Percentiles rank a stretch among this genome's conserved stretches.
These are phyloP conservation scores for Coniochaeta sp. DNA, from an alignment of 2,329 filamentous ascomycete genomes.

Conservation along the genomic window DNA sequence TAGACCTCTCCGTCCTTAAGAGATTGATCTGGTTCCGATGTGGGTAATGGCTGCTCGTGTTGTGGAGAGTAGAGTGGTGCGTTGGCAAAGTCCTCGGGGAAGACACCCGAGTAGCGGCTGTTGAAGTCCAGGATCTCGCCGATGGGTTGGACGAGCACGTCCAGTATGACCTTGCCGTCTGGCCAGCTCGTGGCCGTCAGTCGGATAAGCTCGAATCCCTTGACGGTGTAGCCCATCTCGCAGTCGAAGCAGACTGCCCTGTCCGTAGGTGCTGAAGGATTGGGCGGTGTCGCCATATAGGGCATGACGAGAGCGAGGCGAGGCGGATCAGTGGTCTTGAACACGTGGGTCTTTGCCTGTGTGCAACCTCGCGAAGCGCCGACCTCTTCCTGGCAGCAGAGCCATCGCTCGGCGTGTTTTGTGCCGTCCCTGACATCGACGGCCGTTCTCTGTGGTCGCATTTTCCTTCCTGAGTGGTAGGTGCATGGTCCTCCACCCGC, in stretches of 20 bases:
- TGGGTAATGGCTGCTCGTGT: constrained; percentile 33
- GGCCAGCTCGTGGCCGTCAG: constrained; percentile 89
- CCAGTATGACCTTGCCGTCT: constrained; percentile 62
- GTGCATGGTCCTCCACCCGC: constrained; percentile 70
- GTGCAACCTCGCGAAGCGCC: constrained; percentile 72
- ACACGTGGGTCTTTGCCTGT: constrained; percentile 68
- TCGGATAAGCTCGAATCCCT: constrained; percentile 82
- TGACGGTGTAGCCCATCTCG: constrained; percentile 92
- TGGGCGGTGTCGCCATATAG: constrained; percentile 70
- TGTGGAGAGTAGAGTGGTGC: constrained; percentile 31
- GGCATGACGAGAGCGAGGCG: constrained; percentile 72
- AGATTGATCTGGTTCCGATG: constrained; percentile 14
- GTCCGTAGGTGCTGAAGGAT: constrained; percentile 38
- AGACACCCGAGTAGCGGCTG: constrained; percentile 84
- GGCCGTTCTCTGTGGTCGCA: constrained; percentile 48
- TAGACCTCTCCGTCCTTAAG: constrained; percentile 14
- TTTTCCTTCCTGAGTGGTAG: constrained; percentile 70
- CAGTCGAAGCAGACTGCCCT: constrained; percentile 84
- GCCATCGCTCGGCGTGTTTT: constrained; percentile 54
- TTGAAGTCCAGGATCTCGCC: constrained; percentile 88
- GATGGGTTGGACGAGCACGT: constrained; percentile 75
- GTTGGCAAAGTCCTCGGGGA: constrained; percentile 64
- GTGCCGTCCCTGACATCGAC: constrained; percentile 40
- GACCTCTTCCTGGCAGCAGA: constrained; percentile 70
- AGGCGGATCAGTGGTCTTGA: constrained; percentile 71